phyloP scores from a whole-genome alignment of 2,329 filamentous ascomycete genomes.

The Ciborinia camelliae region DNA sequence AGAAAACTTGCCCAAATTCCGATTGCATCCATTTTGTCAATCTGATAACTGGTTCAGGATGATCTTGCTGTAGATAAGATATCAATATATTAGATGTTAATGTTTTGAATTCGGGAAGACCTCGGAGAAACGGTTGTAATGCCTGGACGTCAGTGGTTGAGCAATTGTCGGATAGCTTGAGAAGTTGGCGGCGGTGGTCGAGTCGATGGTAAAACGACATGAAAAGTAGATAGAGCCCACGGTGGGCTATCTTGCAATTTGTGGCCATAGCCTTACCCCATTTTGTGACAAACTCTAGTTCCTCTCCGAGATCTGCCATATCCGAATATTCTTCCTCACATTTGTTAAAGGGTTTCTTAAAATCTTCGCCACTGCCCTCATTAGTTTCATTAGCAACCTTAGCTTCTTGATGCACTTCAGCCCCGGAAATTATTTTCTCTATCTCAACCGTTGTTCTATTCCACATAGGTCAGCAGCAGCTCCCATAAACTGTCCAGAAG shows the following conservation, averaged over 20 bases:
- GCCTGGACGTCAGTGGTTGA: neutral
- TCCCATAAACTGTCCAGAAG: neutral
- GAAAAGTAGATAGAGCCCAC: neutral
- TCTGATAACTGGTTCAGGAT: neutral
- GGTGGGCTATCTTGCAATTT: neutral
- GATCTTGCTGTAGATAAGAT: neutral
- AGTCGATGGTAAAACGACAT: constrained; percentile 3
- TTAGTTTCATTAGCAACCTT: neutral
- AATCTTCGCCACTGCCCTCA: neutral
- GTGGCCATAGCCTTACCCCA: neutral
- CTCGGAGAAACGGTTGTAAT: neutral
- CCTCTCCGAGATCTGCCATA: neutral
- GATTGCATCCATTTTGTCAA: neutral
- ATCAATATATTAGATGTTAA: neutral
- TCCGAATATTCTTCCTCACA: neutral
- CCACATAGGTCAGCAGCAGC: neutral
- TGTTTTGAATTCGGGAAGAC: neutral
- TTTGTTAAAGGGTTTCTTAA: neutral
- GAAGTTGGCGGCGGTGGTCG: neutral
- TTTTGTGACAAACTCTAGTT: neutral
- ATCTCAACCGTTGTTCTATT: neutral
- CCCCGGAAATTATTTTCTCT: neutral
- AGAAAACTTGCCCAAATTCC: neutral
- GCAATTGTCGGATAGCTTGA: neutral
- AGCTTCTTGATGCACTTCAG: neutral